Evolutionary conservation across 2,329 filamentous ascomycete species (phyloP), one percentile per base, ranked within the genome.

Genomic region (Juglanconis oblonga): DNA sequence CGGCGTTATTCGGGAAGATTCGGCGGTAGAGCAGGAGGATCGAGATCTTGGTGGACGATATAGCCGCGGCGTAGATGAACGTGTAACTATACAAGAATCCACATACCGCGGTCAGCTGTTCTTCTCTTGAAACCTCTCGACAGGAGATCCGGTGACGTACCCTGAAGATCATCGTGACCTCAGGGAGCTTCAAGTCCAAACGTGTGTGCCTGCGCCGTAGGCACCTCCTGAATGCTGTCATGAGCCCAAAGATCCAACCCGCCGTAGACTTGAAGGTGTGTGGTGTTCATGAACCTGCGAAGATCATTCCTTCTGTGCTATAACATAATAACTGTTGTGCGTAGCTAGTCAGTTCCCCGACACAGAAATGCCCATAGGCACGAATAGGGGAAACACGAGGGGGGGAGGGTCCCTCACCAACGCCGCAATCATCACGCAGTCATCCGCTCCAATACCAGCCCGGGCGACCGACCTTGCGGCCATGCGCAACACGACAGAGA

Each of bases 21-120:
- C 63, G 58, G 36, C 58, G 59, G 45, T 65, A 65, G 42, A 65
- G 64, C n/a, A 62, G 55, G 1, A 64, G 57, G 36, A 64, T 64
- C 1, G 62, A 64, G n/a, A 64, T 62, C n/a, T 65, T 65, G 9
- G 51, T 64, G 10, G 58, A 56, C 8, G 63, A 59, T 47, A 62
- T 61, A 9, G 63, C 53, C 2, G 56, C 56, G 14, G 56, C 63
- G 47, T 65, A 65, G 1, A 64, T 42, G 13, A 62, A 64, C 3
- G 63, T 65, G 42, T 65, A 65, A 3, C 35, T 40, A 35, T 62
- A 65, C 2, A 65, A 54, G 24, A n/a, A 64, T 59, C 59, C 17
- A 24, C 1, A 2, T 65, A 35, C 13, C 11, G 5, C 5, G 9
- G 31, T 55, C 29, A 55, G 52, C 17, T 36, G 29, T 24, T 14